Percentiles rank a stretch among this genome's conserved stretches.
Evolutionary conservation across 2,329 filamentous ascomycete species (phyloP).

Genomic region (Nemania serpens): DNA sequence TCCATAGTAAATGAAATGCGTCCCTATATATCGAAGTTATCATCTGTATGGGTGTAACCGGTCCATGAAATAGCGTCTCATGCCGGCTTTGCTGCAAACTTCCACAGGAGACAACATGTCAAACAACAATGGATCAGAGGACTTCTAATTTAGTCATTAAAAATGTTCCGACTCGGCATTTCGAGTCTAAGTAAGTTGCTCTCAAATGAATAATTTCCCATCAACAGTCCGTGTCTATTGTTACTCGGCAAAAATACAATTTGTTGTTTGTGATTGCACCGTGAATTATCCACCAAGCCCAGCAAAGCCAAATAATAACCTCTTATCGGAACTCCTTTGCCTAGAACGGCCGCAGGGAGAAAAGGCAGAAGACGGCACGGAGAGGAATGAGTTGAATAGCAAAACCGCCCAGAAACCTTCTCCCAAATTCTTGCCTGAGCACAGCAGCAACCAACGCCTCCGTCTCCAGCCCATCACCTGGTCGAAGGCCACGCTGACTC

Average conservation of each 20-base stretch:
- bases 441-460: background rate
- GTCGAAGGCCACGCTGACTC: background rate
- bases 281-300: conserved; percentile 7
- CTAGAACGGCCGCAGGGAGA: background rate
- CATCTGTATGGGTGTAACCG: no score
- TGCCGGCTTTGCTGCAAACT: no score
- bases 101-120: no score
- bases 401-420: conserved; percentile 10
- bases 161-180: no score
- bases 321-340: background rate
- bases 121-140: no score
- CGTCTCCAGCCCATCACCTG: conserved; percentile 1
- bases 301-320: background rate
- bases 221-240: conserved; percentile 6
- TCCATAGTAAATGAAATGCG: no score
- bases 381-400: conserved; percentile 4
- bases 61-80: no score
- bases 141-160: no score
- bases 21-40: no score
- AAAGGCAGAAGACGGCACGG: background rate
- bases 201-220: background rate
- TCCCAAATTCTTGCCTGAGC: background rate
- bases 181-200: no score
- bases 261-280: conserved; percentile 11
- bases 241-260: conserved; percentile 21